Percentiles rank a stretch among this genome's conserved stretches.
These are phyloP conservation scores for Retiboletus flavoniger DNA, from an alignment of 1,284 basidiomycete species.

Conservation along the genomic window DNA sequence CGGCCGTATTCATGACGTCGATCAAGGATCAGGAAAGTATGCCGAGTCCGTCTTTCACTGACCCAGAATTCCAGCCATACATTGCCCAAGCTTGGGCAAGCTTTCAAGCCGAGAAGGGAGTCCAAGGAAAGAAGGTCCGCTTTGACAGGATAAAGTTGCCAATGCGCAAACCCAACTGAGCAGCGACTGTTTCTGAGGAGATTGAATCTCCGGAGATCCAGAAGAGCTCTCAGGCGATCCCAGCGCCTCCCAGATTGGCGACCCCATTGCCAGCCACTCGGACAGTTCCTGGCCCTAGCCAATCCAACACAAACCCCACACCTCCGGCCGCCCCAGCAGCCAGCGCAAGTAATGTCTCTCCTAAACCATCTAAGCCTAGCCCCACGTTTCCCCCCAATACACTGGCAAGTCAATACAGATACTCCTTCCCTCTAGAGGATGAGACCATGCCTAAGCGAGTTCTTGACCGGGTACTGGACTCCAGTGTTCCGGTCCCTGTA, in stretches of 20 bases:
- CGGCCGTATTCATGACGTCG: neutral
- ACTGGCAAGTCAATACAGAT: neutral
- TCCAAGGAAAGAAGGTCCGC: neutral
- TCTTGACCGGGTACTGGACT: neutral
- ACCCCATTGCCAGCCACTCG: neutral
- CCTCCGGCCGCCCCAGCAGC: too few species aligned
- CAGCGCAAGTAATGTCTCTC: neutral
- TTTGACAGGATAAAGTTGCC: neutral
- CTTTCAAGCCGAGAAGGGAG: neutral
- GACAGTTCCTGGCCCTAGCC: neutral
- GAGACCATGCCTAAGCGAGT: neutral
- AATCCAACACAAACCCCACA: too few species aligned
- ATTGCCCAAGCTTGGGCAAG: too few species aligned
- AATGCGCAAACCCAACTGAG: neutral
- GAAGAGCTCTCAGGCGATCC: neutral
- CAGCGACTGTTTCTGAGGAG: neutral
- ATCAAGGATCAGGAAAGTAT: neutral
- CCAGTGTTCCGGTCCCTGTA: too few species aligned
- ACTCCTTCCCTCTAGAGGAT: neutral
- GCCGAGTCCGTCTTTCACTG: too few species aligned
- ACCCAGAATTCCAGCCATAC: too few species aligned
- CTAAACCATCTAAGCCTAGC: neutral
- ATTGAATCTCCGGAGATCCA: neutral
- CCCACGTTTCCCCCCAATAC: neutral
- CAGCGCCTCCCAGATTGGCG: too few species aligned